These are phyloP conservation scores for Lasiodiplodia sp. DNA, from an alignment of 2,329 filamentous ascomycete species.

Conservation along the genomic window DNA sequence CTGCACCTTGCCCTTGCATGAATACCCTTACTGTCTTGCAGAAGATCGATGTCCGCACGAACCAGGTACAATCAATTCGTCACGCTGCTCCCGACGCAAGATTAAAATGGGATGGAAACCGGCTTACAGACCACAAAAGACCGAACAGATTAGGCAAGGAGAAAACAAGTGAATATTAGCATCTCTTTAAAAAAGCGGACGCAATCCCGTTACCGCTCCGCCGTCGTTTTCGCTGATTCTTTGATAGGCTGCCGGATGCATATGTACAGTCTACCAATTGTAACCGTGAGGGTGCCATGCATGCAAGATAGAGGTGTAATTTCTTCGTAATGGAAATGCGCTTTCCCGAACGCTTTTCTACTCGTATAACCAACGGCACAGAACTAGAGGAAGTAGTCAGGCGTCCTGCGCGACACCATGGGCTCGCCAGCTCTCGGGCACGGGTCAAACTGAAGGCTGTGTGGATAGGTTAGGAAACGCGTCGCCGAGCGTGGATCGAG, in stretches of 20 bases:
- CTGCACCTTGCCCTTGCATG: constrained; percentile 12
- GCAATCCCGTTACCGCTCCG: constrained; percentile 21
- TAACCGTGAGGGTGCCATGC: constrained; percentile 19
- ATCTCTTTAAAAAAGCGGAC: constrained; percentile 17
- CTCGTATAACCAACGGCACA: constrained; percentile 22
- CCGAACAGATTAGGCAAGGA: constrained; percentile 3
- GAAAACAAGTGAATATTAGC: constrained; percentile 22
- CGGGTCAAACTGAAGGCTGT: constrained; percentile 99
- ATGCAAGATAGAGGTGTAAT: constrained; percentile 22
- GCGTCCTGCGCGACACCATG: constrained; percentile 94
- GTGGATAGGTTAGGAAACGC: constrained; percentile 18
- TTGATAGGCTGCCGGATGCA: constrained; percentile 33
- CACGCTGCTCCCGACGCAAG: background rate
- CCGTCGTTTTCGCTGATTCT: constrained; percentile 20
- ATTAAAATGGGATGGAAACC: background rate
- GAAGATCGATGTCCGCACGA: background rate
- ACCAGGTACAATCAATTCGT: constrained; percentile 8
- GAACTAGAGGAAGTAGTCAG: constrained; percentile 94
- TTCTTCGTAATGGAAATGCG: constrained; percentile 27
- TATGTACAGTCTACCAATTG: constrained; percentile 35
- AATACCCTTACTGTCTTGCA: constrained; percentile 8
- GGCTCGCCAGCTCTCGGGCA: constrained; percentile 97
- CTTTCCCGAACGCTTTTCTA: constrained; percentile 24
- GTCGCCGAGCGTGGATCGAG: background rate
- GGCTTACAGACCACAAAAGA: background rate